These are phyloP conservation scores for Rasamsonia emersonii DNA, from an alignment of 2,329 filamentous ascomycete genomes.

Conservation along the genomic window DNA sequence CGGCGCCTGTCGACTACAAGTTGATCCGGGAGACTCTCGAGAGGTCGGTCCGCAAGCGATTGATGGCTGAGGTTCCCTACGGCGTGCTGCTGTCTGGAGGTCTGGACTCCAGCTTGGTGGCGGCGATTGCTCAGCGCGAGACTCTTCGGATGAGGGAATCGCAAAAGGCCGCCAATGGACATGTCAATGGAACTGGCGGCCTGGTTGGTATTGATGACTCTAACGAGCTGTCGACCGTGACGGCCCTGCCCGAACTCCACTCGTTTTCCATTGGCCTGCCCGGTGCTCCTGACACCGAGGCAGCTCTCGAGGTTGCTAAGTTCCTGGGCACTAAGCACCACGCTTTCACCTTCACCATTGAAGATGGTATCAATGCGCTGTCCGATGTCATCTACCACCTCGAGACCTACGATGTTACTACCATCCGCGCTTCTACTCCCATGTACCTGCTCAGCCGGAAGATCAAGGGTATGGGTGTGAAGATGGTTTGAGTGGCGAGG, in stretches of 20 bases:
- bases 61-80: conserved; percentile 98
- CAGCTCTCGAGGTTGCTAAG: conserved; percentile 85
- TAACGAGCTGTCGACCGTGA: conserved; percentile 79
- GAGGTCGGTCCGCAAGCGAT: conserved; percentile 83
- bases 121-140: conserved; percentile 90
- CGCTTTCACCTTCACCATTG: conserved; percentile 94
- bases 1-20: conserved; percentile 75
- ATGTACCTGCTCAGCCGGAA: conserved; percentile 98
- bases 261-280: conserved; percentile 98
- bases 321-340: conserved; percentile 98
- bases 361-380: conserved; percentile 92
- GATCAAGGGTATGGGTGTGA: conserved; percentile 99
- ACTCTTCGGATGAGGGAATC: conserved; percentile 66
- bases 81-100: conserved; percentile 92
- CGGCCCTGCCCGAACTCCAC: conserved; percentile 89
- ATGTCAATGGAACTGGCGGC: conserved; percentile 42
- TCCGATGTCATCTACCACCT: conserved; percentile 98
- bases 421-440: conserved; percentile 93
- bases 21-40: conserved; percentile 73
- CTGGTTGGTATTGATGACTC: conserved; percentile 93
- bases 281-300: conserved; percentile 82
- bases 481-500: conserved; percentile 98
- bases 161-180: conserved; percentile 37
- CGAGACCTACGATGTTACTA: conserved; percentile 96
- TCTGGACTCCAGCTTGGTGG: conserved; percentile 89